These are phyloP conservation scores for Litsea cubeba DNA, from an alignment of 164 flowering plant species.

Conservation along the genomic window DNA sequence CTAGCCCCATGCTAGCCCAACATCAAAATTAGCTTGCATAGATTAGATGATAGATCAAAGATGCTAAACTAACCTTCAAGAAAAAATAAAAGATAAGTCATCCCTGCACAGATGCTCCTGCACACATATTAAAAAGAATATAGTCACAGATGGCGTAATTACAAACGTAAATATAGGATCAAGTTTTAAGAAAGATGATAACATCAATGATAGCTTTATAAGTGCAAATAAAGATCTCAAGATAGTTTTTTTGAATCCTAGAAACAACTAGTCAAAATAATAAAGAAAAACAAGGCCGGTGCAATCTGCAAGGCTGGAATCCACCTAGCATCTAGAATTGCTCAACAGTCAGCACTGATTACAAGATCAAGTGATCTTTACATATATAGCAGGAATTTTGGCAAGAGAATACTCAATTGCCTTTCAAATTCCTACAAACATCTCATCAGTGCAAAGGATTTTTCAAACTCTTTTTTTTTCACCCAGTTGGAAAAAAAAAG, in stretches of 20 bases:
- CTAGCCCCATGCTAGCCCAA: not conserved
- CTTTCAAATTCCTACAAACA: too few species aligned
- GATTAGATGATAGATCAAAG: not conserved
- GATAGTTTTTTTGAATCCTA: not conserved
- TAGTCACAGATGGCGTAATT: not conserved
- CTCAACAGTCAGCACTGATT: not conserved
- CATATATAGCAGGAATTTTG: too few species aligned
- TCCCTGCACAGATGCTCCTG: conserved; percentile 92
- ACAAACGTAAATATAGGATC: not conserved
- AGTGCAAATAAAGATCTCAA: not conserved
- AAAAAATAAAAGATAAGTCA: conserved; percentile 79
- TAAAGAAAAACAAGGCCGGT: not conserved
- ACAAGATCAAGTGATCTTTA: not conserved
- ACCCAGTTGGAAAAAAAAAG: too few species aligned
- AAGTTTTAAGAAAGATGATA: not conserved
- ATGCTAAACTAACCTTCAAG: conserved; percentile 54
- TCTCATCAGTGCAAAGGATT: not conserved
- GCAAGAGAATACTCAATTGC: too few species aligned
- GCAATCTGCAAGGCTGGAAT: not conserved
- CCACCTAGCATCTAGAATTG: not conserved
- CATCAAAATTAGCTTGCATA: not conserved
- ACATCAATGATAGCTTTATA: not conserved
- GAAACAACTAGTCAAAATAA: not conserved
- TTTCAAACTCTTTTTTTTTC: too few species aligned
- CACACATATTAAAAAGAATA: not conserved